A percentile compares a stretch with the other conserved stretches of the same genome.
These are phyloP conservation scores for Triticum dicoccoides DNA, from an alignment of 176 grass and related monocot genomes.

Conservation along the genomic window DNA sequence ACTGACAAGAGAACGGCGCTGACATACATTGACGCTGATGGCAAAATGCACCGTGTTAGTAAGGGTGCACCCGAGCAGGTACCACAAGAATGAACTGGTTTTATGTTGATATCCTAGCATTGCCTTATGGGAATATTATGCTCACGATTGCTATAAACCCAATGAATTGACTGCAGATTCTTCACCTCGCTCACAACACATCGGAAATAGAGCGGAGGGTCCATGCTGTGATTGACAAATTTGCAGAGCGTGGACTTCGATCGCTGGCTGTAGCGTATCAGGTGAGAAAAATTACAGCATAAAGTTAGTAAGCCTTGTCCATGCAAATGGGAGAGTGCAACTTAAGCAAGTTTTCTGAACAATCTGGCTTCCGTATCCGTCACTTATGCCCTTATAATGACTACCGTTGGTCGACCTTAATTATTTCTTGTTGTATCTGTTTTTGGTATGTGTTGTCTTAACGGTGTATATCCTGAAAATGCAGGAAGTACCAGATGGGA, in stretches of 20 bases:
- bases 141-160: neutral
- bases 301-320: neutral
- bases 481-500: conserved; percentile 73
- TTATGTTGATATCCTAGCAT: neutral
- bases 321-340: neutral
- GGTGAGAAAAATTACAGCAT: conserved; percentile 4
- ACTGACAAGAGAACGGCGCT: conserved; percentile 80
- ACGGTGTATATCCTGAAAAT: neutral
- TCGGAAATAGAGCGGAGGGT: conserved; percentile 68
- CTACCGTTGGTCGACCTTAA: neutral
- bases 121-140: neutral
- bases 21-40: conserved; percentile 60
- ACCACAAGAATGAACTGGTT: neutral
- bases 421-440: neutral
- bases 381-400: neutral
- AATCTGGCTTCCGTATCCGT: neutral
- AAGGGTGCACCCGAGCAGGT: conserved; percentile 86
- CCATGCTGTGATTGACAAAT: conserved; percentile 69
- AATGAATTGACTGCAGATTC: conserved; percentile 45
- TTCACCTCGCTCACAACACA: conserved; percentile 63
- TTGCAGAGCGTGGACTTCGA: conserved; percentile 79
- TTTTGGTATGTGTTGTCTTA: conserved; percentile 4
- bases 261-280: conserved; percentile 83
- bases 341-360: neutral
- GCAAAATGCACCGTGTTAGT: conserved; percentile 67